These are phyloP conservation scores for Podospora sp. DNA, from an alignment of 495 filamentous ascomycete species.

Conservation along the genomic window DNA sequence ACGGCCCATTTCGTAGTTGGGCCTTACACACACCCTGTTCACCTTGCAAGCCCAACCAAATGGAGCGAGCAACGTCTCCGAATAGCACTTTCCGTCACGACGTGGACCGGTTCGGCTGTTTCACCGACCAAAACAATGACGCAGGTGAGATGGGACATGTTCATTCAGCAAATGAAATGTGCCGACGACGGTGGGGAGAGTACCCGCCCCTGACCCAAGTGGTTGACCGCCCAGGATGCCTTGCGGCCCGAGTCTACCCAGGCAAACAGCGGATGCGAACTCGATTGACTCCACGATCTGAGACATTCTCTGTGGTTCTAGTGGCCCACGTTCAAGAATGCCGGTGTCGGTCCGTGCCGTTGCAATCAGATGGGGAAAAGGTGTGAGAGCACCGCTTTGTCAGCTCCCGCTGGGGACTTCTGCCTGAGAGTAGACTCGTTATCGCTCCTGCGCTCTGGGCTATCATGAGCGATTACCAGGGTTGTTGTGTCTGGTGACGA, in stretches of 20 bases:
- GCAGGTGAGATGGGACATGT: slow-evolving; percentile 3
- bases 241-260: slow-evolving; percentile 18
- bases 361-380: too few relatives aligned
- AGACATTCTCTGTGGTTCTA: neutral
- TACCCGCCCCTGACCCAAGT: neutral
- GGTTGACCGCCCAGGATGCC: slow-evolving; percentile 3
- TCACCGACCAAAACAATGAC: neutral
- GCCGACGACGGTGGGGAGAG: neutral
- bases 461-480: too few relatives aligned
- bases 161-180: slow-evolving; percentile 1
- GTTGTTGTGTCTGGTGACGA: too few relatives aligned
- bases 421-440: too few relatives aligned
- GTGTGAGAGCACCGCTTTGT: too few relatives aligned
- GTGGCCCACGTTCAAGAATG: neutral
- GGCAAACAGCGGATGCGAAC: neutral
- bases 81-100: neutral
- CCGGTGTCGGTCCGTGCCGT: too few relatives aligned
- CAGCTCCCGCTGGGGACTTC: too few relatives aligned
- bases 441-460: too few relatives aligned
- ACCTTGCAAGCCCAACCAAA: slow-evolving; percentile 1
- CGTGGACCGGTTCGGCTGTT: slow-evolving; percentile 18
- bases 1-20: neutral
- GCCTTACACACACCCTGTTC: slow-evolving; percentile 2
- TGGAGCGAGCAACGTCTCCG: slow-evolving; percentile 6
- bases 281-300: neutral